A percentile compares a stretch with the other conserved stretches of the same genome.
Evolutionary conservation across 2,329 filamentous ascomycete genomes (phyloP).

Genomic region (Paecilomyces formosus): DNA sequence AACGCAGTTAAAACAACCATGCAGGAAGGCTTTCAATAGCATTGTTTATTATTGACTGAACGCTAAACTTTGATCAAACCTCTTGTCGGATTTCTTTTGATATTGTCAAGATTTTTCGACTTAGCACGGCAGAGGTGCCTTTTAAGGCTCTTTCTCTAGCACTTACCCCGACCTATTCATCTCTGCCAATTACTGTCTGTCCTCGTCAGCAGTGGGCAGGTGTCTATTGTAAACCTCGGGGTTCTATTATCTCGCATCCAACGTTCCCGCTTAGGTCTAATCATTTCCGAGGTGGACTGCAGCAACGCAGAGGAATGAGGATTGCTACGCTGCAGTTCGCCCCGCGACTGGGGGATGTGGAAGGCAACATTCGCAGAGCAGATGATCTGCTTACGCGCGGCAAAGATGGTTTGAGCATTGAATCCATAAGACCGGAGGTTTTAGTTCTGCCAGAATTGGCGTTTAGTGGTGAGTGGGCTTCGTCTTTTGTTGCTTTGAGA

Average conservation of each 20-base stretch:
- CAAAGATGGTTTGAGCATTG: slow-evolving; percentile 15
- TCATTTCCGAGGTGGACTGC: not conserved
- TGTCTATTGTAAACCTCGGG: not conserved
- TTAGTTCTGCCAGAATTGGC: slow-evolving; percentile 57
- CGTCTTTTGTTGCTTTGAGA: not conserved
- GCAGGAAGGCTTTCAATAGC: not conserved
- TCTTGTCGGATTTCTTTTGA: not conserved
- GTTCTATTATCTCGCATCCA: not conserved
- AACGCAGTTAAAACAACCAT: not conserved
- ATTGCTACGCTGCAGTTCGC: slow-evolving; percentile 43
- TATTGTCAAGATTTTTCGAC: not conserved
- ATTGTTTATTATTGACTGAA: not conserved
- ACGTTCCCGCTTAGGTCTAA: not conserved
- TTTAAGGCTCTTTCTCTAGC: not conserved
- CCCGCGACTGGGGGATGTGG: slow-evolving; percentile 35
- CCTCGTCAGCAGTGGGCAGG: not conserved
- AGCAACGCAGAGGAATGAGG: slow-evolving; percentile 25
- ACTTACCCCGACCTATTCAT: not conserved
- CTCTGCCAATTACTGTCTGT: not conserved
- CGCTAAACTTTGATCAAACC: not conserved
- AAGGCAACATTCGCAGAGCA: slow-evolving; percentile 38
- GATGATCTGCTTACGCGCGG: slow-evolving; percentile 34
- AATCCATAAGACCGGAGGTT: slow-evolving; percentile 41
- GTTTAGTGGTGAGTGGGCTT: slow-evolving; percentile 44
- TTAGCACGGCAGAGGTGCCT: not conserved